Percentiles rank a stretch among this genome's conserved stretches.
phyloP scores from a whole-genome alignment of 805 yeast genomes.

The Millerozyma miso region DNA sequence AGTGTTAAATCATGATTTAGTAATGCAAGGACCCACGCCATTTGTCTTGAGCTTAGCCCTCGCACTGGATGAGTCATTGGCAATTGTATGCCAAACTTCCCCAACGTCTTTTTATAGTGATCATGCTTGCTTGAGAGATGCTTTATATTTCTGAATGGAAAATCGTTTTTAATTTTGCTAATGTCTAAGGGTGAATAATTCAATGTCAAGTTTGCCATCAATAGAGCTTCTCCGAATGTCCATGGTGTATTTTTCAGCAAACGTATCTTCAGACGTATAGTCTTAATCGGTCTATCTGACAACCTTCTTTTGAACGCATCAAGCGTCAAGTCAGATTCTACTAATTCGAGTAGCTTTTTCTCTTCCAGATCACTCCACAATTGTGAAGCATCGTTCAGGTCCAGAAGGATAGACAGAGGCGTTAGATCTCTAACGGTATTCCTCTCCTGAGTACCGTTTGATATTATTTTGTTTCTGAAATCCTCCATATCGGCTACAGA shows the following conservation, averaged over 20 bases:
- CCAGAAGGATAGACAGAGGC: background rate
- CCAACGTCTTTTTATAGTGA: background rate
- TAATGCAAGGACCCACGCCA: slow-evolving; percentile 7
- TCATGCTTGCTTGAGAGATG: background rate
- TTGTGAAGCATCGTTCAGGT: background rate
- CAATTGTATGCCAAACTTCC: background rate
- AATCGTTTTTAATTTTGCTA: background rate
- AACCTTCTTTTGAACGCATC: background rate
- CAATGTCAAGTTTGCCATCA: background rate
- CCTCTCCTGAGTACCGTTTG: background rate
- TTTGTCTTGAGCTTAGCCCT: slow-evolving; percentile 7
- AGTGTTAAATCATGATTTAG: slow-evolving; percentile 10
- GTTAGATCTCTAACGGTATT: background rate
- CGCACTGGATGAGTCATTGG: background rate
- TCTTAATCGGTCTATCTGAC: background rate
- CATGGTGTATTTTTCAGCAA: background rate
- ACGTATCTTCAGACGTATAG: background rate
- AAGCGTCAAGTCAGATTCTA: background rate
- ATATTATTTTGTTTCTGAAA: background rate
- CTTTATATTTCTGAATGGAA: background rate
- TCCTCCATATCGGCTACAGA: background rate
- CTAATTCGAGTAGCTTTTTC: background rate
- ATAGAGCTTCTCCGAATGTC: background rate
- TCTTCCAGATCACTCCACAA: background rate
- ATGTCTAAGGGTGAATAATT: background rate